phyloP scores from a whole-genome alignment of 1,139 yeast species.

The Hanseniaspora sp. region DNA sequence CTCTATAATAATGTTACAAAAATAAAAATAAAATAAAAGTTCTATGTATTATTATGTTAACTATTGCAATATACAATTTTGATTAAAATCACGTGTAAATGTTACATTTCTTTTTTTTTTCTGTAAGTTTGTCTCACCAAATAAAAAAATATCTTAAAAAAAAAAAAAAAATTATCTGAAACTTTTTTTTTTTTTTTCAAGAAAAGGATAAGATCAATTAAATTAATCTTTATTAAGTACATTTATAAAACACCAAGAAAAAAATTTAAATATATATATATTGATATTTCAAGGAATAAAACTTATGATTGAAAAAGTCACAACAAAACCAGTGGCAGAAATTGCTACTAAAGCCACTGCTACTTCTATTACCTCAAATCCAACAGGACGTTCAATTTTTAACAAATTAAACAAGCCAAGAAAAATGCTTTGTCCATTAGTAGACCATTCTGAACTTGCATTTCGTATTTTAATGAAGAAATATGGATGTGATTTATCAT shows the following conservation, averaged over 20 bases:
- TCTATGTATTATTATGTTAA: too few relatives aligned
- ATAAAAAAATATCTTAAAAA: too few relatives aligned
- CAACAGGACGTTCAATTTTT: conserved; percentile 59
- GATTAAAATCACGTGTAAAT: too few relatives aligned
- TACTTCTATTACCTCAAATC: conserved; percentile 1
- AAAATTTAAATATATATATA: neutral
- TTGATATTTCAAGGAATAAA: neutral
- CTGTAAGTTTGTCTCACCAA: too few relatives aligned
- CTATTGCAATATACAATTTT: too few relatives aligned
- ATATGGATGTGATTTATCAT: conserved; percentile 88
- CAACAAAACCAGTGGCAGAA: neutral
- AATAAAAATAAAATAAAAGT: too few relatives aligned
- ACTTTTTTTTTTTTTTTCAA: too few relatives aligned
- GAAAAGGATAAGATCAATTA: neutral
- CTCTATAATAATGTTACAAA: too few relatives aligned
- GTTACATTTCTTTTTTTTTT: too few relatives aligned
- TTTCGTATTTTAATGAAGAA: conserved; percentile 83
- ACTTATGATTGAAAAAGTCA: neutral
- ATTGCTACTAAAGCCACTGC: neutral
- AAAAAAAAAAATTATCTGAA: too few relatives aligned
- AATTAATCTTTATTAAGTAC: neutral
- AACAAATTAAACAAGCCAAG: conserved; percentile 62
- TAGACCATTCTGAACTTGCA: conserved; percentile 89
- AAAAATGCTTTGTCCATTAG: conserved; percentile 96
- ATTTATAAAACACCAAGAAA: neutral